Evolutionary conservation across 2,329 filamentous ascomycete genomes (phyloP), one percentile per base, ranked within the genome.

Genomic region (Colletotrichum lindemuthianum): DNA sequence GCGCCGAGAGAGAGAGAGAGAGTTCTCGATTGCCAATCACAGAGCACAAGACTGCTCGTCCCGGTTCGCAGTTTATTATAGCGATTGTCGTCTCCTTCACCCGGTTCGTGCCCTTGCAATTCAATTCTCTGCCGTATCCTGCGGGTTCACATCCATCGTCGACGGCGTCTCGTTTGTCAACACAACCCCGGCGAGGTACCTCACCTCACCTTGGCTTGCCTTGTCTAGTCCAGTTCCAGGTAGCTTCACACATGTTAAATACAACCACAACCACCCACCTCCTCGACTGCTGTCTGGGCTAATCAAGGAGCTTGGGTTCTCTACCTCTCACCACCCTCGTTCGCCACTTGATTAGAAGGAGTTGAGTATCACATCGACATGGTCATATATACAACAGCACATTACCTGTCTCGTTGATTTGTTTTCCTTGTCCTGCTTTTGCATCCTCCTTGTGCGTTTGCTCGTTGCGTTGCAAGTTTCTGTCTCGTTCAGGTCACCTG

Each of bases 231-330:
- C 16, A 36, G 52, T 15, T 48, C 54, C 15, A 34, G 36, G 54
- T 40, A 50, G 55, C 49, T 58, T 45, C 55, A 43, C 50, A 15
- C 40, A 45, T 51, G n/a, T 60, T 65, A 61, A 61, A 65, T 52
- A 65, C 58, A 43, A 47, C 51, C 45, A 52, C 32, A 51, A 36
- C 55, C 44, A 33, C 57, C 44, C 34, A 8, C n/a, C 56, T n/a
- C 6, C 5, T 13, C n/a, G 45, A 12, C 15, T 8, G n/a, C 13
- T 8, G 16, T 6, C n/a, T 39, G 2, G 11, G 33, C 33, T 39
- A 52, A 48, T 40, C 39, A 8, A 43, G 54, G 12, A 47, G 24
- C 36, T 40, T 6, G 9, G 13, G 8, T 24, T 51, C 12, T 8
- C 1, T 3, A 41, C 1, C 16, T 16, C 45, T 15, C 40, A 36